Conservation (phyloP, 345 rosid species). For the Odontarrhena argentea region DNA sequence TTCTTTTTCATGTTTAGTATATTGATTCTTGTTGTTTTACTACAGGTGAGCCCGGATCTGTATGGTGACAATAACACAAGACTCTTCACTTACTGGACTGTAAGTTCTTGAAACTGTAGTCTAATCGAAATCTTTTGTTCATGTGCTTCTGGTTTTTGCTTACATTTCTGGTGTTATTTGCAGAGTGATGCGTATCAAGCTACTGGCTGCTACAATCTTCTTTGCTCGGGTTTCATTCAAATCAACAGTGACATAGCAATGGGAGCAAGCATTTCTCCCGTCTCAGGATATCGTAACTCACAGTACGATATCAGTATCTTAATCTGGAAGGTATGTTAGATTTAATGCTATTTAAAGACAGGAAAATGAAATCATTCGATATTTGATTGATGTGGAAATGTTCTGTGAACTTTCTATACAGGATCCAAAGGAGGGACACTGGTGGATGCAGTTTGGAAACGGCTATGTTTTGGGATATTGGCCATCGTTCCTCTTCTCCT, state of each 20-base stretch:
- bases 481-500: conserved; percentile 96
- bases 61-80: conserved; percentile 99
- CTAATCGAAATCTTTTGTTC: background rate
- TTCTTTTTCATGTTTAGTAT: conserved; percentile 20
- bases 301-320: conserved; percentile 98
- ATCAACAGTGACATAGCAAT: conserved; percentile 90
- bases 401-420: conserved; percentile 35
- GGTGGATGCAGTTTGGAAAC: conserved; percentile 99
- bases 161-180: conserved; percentile 1
- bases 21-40: conserved; percentile 10
- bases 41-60: conserved; percentile 69
- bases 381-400: conserved; percentile 5
- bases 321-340: conserved; percentile 81
- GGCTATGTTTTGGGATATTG: conserved; percentile 85
- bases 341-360: background rate
- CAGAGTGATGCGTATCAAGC: conserved; percentile 99
- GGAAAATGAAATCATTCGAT: background rate
- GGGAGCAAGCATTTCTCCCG: conserved; percentile 98
- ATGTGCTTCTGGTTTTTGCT: background rate
- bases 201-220: conserved; percentile 96
- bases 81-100: conserved; percentile 99
- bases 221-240: conserved; percentile 95
- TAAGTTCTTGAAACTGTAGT: conserved; percentile 45
- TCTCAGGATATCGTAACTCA: conserved; percentile 76
- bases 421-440: conserved; percentile 97